Evolutionary conservation across 2,329 filamentous ascomycete species (phyloP), one percentile per base, ranked within the genome.

Genomic region (Aureobasidium musti): DNA sequence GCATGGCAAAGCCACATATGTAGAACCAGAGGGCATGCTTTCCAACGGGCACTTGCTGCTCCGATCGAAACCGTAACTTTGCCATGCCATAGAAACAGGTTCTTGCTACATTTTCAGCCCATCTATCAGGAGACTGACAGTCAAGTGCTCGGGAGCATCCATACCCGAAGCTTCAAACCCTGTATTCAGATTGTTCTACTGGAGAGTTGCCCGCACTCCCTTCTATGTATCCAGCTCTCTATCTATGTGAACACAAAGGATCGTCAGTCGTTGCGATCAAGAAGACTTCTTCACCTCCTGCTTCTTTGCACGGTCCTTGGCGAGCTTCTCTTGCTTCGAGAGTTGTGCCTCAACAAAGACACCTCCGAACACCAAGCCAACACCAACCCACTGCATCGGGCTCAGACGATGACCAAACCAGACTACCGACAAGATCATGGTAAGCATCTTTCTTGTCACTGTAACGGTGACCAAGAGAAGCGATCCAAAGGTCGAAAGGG

Each of bases 391-490:
- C 80, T 99, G 95, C 84, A 94, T 96, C n/a, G 82, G 80, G 33
- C 87, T 90, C 57, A 99, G 84, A 69, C 85, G 86, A 78, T 99
- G 95, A 33, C 95, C 95, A 77, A 98, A 99, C 80, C 92, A 92
- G 68, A 98, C 82, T 33, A 99, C 95, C 64, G 92, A 97, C 61
- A 98, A 84, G 68, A 98, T 91, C 95, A 99, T 99, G 71, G 94
- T 98, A 77, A 98, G 86, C 95, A 99, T 99, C 82, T 99, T 99
- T 75, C 95, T 86, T 53, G 95, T 99, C 53, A 99, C 95, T 1
- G 92, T 99, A 2, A 99, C 93, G 5, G 95, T 98, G 50, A 98
- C 94, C 59, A 99, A 87, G 61, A 98, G 84, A 57, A 99, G 86
- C 11, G 90, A 95, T 11, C 91, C 95, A 80, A 98, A 99, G 59